A percentile compares a stretch with the other conserved stretches of the same genome.
phyloP scores from a whole-genome alignment of 345 rosid genomes.

The Brassica rapa region DNA sequence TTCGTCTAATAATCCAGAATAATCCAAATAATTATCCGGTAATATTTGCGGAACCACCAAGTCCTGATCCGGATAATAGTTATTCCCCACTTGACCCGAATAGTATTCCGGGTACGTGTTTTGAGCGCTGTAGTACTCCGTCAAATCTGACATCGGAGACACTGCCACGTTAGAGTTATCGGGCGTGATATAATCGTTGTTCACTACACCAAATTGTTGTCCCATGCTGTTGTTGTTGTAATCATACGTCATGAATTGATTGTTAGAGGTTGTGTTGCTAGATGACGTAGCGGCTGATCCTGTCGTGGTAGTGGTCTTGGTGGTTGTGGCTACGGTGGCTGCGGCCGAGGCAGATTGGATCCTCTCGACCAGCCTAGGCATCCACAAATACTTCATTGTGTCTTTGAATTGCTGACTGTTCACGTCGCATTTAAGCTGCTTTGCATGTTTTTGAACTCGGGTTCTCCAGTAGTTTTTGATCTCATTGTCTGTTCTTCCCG shows the following conservation, averaged over 20 bases:
- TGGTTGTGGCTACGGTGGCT: constrained; percentile 13
- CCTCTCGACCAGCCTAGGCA: constrained; percentile 86
- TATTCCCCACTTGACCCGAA: constrained; percentile 48
- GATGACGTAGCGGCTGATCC: constrained; percentile 41
- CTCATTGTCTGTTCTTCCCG: constrained; percentile 95
- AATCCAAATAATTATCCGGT: constrained; percentile 47
- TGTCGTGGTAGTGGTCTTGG: constrained; percentile 29
- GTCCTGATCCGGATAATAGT: constrained; percentile 48
- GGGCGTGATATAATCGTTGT: constrained; percentile 46
- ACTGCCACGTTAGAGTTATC: constrained; percentile 72
- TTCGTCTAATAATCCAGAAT: constrained; percentile 43
- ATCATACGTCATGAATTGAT: constrained; percentile 33
- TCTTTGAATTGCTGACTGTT: constrained; percentile 90
- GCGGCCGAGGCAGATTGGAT: constrained; percentile 64
- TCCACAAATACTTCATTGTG: constrained; percentile 76
- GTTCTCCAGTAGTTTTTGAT: constrained; percentile 98
- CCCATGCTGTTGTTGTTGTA: constrained; percentile 41
- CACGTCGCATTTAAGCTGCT: constrained; percentile 80
- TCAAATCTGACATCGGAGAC: constrained; percentile 64
- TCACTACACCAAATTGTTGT: constrained; percentile 34
- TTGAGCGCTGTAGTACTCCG: constrained; percentile 59
- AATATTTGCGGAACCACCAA: constrained; percentile 47
- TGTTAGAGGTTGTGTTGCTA: constrained; percentile 37
- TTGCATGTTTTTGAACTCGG: constrained; percentile 92
- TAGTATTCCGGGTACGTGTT: constrained; percentile 48